Base-by-base conservation (phyloP, 139 green algal genomes). In the Spirogloea muscicola region DNA sequence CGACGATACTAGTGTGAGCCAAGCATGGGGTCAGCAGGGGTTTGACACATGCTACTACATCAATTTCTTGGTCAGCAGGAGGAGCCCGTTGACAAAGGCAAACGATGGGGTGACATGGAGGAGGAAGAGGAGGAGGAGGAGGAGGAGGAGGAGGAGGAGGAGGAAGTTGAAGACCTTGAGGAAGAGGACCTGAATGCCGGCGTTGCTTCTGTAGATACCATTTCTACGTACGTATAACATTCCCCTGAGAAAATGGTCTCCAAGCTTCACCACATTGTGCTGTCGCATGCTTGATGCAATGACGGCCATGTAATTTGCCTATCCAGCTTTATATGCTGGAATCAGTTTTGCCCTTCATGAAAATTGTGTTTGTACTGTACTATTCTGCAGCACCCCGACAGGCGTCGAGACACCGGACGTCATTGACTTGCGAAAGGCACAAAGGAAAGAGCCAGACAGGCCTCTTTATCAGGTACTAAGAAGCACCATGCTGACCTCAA, bases 391-490 rank as follows among this genome's bases (percentile, higher is more conserved):
- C 27, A 82, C 44, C 34, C 74, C 62, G 40, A 34, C 80, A 31
- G 80, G 80, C 16, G 58, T 79, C 25, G 74, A 85, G 58, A 86
- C 81, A 2, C 93, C 93, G 2, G 88, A 91, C 51, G 86, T 87
- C 16, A 87, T 92, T 39, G 90, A 98, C 79, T 83, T 98, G 61
- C 89, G 93, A 39, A 98, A 98, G 51, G 68, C 68, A 1, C 68
- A 80, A 41, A 38, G 74, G 36, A 77, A 78, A 82, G 84, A 69
- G 5, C 38, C 58, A 9, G 71, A 81, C 1, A 67, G 73, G 40
- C 37, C 69, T 16, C 40, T 86, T 34, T 86, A 84, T 64, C 21
- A 44, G 27, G 57, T 18, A 21, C 21, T 60, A 21, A 55, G 46
- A 55, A 55, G 46, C 21, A 55, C 21, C 46, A 55, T 55, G 46